Evolutionary conservation across 495 filamentous ascomycete species (phyloP).

Genomic region (Talaromyces proteolyticus): DNA sequence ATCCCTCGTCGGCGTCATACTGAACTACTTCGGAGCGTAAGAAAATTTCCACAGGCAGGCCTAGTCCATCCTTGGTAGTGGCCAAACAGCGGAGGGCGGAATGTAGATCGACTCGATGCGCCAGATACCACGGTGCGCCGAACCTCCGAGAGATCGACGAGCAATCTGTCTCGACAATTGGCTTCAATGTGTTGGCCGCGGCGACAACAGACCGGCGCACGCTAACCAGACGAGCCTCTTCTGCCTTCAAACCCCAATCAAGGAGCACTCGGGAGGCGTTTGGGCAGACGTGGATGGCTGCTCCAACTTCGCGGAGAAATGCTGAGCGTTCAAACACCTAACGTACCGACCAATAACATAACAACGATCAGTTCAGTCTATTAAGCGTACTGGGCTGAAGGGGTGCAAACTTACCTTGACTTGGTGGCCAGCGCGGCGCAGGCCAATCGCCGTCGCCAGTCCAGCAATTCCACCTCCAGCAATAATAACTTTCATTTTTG

Average conservation of each 20-base stretch:
- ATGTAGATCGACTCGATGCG: conserved; percentile 48
- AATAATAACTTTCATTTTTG: no score
- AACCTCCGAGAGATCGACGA: no score
- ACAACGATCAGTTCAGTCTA: no score
- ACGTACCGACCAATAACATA: not conserved
- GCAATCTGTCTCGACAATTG: no score
- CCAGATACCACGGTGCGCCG: conserved; percentile 18
- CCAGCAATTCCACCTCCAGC: conserved; percentile 50
- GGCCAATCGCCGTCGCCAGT: conserved; percentile 43
- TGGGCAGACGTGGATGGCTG: conserved; percentile 41
- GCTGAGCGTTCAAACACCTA: conserved; percentile 35
- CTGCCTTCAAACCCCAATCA: conserved; percentile 25
- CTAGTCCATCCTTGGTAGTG: conserved; percentile 10
- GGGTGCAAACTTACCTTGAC: conserved; percentile 25
- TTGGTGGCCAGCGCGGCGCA: conserved; percentile 45
- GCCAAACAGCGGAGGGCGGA: conserved; percentile 31
- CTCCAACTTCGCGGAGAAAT: conserved; percentile 34
- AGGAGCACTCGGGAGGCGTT: conserved; percentile 41
- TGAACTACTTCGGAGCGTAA: conserved; percentile 5
- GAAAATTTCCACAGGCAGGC: conserved; percentile 28
- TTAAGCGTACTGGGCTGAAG: no score
- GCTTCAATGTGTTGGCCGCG: no score
- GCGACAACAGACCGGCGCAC: no score
- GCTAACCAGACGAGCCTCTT: conserved; percentile 24
- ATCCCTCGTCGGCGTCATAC: conserved; percentile 25